Evolutionary conservation across 2,329 filamentous ascomycete species (phyloP).

Genomic region (Fusarium sp.): DNA sequence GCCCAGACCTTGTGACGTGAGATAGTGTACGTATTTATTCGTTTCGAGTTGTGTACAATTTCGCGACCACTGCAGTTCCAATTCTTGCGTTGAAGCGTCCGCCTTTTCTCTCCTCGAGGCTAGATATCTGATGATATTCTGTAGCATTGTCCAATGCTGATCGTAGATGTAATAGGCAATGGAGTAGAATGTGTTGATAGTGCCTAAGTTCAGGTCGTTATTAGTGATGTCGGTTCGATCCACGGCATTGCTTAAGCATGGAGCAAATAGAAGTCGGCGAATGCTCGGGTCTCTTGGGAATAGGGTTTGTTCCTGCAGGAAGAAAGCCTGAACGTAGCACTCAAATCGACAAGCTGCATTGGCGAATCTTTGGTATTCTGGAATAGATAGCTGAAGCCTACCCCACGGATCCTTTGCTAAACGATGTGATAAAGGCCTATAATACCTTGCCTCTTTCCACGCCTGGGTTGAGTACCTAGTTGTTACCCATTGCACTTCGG

Average conservation of each 20-base stretch:
- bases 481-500: not conserved
- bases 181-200: not conserved
- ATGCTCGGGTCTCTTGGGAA: not conserved
- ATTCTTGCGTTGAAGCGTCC: not conserved
- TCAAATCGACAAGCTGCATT: not conserved
- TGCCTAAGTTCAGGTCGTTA: too few relatives aligned
- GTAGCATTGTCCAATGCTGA: not conserved
- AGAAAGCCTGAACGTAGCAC: not conserved
- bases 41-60: not conserved
- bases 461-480: not conserved
- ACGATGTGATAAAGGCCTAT: too few relatives aligned
- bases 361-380: not conserved
- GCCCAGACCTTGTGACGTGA: not conserved
- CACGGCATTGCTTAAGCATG: rapidly evolving
- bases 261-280: not conserved
- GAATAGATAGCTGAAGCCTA: rapidly evolving
- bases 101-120: not conserved
- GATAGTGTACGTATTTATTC: not conserved
- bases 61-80: not conserved
- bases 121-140: not conserved
- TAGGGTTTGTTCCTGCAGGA: not conserved
- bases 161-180: not conserved
- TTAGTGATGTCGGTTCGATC: rapidly evolving
- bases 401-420: too few relatives aligned
- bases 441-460: not conserved